phyloP scores from a whole-genome alignment of 306 rosid species.

The Quercus glauca region DNA sequence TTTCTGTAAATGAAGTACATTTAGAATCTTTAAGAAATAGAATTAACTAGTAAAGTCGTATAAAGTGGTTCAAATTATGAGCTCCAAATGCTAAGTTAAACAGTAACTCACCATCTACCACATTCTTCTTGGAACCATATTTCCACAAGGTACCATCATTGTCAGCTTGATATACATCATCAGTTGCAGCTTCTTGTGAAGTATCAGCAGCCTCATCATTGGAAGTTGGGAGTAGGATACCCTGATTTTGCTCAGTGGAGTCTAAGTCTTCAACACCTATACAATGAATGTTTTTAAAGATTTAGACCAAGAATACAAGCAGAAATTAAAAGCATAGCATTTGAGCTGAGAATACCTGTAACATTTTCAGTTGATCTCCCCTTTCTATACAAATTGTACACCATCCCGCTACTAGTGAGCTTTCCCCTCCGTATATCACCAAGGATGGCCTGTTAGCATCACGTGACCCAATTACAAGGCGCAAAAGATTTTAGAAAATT shows the following conservation, averaged over 20 bases:
- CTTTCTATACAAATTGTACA: slow-evolving; percentile 30
- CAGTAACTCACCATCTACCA: slow-evolving; percentile 26
- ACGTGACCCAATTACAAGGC: background rate
- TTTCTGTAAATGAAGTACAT: slow-evolving; percentile 21
- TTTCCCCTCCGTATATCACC: slow-evolving; percentile 54
- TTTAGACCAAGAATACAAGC: background rate
- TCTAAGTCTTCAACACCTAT: slow-evolving; percentile 36
- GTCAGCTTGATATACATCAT: slow-evolving; percentile 15
- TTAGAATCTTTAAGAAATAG: background rate
- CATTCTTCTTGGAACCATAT: slow-evolving; percentile 21
- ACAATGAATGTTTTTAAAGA: background rate
- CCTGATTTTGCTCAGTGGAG: slow-evolving; percentile 25
- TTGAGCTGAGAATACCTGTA: slow-evolving; percentile 31
- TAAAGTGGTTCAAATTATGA: background rate
- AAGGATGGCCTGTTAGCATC: slow-evolving; percentile 34
- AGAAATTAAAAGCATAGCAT: slow-evolving; percentile 2
- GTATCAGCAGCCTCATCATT: slow-evolving; percentile 14
- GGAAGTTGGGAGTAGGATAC: slow-evolving; percentile 21
- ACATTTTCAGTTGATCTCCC: slow-evolving; percentile 34
- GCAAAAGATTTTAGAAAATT: background rate
- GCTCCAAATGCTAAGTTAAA: background rate
- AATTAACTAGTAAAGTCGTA: background rate
- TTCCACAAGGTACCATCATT: slow-evolving; percentile 25
- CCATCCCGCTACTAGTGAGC: slow-evolving; percentile 44
- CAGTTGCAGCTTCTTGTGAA: slow-evolving; percentile 21